Conservation (phyloP, 2,329 filamentous ascomycete species). For the Fusarium poae region DNA sequence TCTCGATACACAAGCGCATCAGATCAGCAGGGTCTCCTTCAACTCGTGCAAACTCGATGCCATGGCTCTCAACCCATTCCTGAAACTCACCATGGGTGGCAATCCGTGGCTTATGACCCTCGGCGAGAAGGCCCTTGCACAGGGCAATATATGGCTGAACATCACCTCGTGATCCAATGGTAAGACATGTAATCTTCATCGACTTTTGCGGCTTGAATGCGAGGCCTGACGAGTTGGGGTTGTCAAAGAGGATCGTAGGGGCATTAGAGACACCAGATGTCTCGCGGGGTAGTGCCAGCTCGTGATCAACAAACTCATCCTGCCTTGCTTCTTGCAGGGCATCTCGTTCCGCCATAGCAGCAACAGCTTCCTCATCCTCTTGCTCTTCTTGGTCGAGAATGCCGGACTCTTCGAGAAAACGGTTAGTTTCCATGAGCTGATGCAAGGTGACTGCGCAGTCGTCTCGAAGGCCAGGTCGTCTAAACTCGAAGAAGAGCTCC, state of each 20-base stretch:
- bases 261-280: conserved; percentile 65
- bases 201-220: conserved; percentile 89
- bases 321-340: conserved; percentile 80
- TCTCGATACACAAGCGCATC: conserved; percentile 95
- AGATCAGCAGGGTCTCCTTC: conserved; percentile 93
- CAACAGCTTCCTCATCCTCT: conserved; percentile 78
- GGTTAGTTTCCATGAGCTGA: conserved; percentile 78
- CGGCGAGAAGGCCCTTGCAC: conserved; percentile 88
- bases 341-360: conserved; percentile 83
- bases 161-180: conserved; percentile 94
- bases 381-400: conserved; percentile 76
- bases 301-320: conserved; percentile 64
- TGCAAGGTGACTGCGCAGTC: conserved; percentile 89
- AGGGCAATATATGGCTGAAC: conserved; percentile 98
- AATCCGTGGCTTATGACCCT: conserved; percentile 88
- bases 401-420: conserved; percentile 77
- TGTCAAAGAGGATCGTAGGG: conserved; percentile 88
- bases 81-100: conserved; percentile 94
- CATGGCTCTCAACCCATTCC: conserved; percentile 89
- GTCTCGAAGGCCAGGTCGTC: conserved; percentile 80
- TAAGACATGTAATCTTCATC: conserved; percentile 89
- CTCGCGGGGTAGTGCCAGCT: conserved; percentile 63
- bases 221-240: conserved; percentile 86
- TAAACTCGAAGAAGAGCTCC: conserved; percentile 96
- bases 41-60: conserved; percentile 90